Base-by-base conservation (phyloP, 495 filamentous ascomycete genomes). In the Penicillium herquei region DNA sequence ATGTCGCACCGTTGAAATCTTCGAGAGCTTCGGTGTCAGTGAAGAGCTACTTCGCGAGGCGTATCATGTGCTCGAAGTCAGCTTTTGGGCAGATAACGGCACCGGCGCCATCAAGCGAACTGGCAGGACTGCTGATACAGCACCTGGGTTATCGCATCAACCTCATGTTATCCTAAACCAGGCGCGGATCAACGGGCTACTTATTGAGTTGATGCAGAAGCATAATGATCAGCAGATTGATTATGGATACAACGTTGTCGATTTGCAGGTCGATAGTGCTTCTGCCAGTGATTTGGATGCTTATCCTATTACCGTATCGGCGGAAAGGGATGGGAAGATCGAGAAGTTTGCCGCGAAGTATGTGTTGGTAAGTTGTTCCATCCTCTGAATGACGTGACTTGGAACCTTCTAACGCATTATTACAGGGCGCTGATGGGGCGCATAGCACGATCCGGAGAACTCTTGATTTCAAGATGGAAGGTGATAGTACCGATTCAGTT, bases 131-230 rank as follows among this genome's bases (percentile, higher is more conserved):
- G 68, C 79, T 3, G 87, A 90, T 70, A 87, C 81, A n/a, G 74
- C 78, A 65, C 79, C 77, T 10, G 86, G 82, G 1, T 61, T 90
- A 45, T 86, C 82, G 47, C 86, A 88, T 64, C 75, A 82, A 58
- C 87, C 87, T 34, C 87, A 89, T 67, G 83, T 91, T 33, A 89
- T 91, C 51, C 66, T 93, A 47, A 90, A 90, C 63, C 89, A 93
- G 72, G 89, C 88, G 0, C 72, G 86, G 31, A 74, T 90, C 6
- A 88, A 91, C 59, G 79, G 70, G n/a, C 31, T 89, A 18, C 68
- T 89, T 57, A 76, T 87, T 35, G 76, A 78, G 37, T 62, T 70
- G 34, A 81, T 82, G 76, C 57, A 68, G 18, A 66, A 63, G 16
- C 71, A 69, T 10, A 75, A 79, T 49, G 63, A 65, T 13, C 68